phyloP scores from a whole-genome alignment of 1,284 basidiomycete species.

The Leccinum pachyderme region DNA sequence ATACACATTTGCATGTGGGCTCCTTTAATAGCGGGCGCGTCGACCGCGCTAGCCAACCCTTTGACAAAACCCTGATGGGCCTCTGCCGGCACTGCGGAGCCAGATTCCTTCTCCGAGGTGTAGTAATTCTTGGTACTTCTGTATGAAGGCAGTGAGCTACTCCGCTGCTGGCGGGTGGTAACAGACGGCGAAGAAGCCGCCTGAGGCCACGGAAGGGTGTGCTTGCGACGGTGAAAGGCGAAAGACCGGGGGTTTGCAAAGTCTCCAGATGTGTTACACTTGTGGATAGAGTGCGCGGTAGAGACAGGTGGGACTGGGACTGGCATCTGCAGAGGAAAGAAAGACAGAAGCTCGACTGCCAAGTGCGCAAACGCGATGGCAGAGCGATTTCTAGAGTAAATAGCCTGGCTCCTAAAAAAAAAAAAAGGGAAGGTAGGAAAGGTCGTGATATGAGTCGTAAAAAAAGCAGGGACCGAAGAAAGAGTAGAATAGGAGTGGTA shows the following conservation, averaged over 20 bases:
- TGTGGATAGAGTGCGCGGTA: slow-evolving; percentile 62
- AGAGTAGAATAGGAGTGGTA: slow-evolving; percentile 35
- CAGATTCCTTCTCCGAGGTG: slow-evolving; percentile 57
- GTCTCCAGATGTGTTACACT: slow-evolving; percentile 45
- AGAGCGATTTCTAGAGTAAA: slow-evolving; percentile 40
- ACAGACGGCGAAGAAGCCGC: slow-evolving; percentile 60
- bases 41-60: slow-evolving; percentile 69
- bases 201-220: slow-evolving; percentile 56
- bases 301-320: slow-evolving; percentile 69
- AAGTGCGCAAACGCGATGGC: slow-evolving; percentile 40
- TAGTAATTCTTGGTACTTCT: slow-evolving; percentile 62
- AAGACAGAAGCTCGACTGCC: slow-evolving; percentile 40
- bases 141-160: slow-evolving; percentile 65
- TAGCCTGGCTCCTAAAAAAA: slow-evolving; percentile 13
- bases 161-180: slow-evolving; percentile 68
- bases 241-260: slow-evolving; percentile 40
- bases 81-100: slow-evolving; percentile 5
- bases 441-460: slow-evolving; percentile 51
- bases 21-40: slow-evolving; percentile 82
- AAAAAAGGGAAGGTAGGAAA: slow-evolving; percentile 37
- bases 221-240: slow-evolving; percentile 50
- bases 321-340: slow-evolving; percentile 63
- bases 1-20: slow-evolving; percentile 74
- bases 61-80: slow-evolving; percentile 55
- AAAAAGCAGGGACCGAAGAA: slow-evolving; percentile 46